Conservation (phyloP, 2,329 filamentous ascomycete genomes). For the Xylaria sp. region DNA sequence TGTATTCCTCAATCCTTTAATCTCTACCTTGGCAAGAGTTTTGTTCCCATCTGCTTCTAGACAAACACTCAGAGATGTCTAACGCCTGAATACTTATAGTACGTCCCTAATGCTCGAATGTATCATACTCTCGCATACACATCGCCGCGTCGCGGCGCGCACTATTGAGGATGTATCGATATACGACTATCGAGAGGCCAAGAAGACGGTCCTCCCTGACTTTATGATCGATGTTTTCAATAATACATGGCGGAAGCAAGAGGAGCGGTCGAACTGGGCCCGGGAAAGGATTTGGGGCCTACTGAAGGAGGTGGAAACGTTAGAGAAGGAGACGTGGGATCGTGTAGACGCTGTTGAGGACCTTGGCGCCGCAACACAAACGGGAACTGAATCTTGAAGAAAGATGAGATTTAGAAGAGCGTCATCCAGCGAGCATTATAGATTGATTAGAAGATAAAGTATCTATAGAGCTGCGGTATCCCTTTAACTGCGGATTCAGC, state of each 20-base stretch:
- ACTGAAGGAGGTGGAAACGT: slow-evolving; percentile 63
- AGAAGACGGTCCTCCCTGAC: slow-evolving; percentile 66
- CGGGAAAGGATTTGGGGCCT: slow-evolving; percentile 66
- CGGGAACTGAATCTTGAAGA: not conserved
- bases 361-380: slow-evolving; percentile 55
- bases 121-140: slow-evolving; percentile 78
- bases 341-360: slow-evolving; percentile 77
- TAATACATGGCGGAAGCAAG: slow-evolving; percentile 70
- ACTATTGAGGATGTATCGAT: slow-evolving; percentile 82
- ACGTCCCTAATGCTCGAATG: slow-evolving; percentile 68
- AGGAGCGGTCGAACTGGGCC: slow-evolving; percentile 65
- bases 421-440: slow-evolving; percentile 1
- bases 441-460: slow-evolving; percentile 1
- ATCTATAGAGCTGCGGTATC: not conserved
- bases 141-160: slow-evolving; percentile 77
- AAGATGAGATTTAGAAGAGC: not conserved
- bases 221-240: slow-evolving; percentile 72
- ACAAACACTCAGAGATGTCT: not conserved
- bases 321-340: slow-evolving; percentile 83
- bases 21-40: not conserved
- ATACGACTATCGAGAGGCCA: slow-evolving; percentile 75
- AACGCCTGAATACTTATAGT: not conserved
- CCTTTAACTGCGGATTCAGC: too few relatives aligned
- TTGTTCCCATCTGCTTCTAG: not conserved
- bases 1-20: not conserved